phyloP scores from a whole-genome alignment of 1,139 yeast species.

The Debaryomyces udenii region DNA sequence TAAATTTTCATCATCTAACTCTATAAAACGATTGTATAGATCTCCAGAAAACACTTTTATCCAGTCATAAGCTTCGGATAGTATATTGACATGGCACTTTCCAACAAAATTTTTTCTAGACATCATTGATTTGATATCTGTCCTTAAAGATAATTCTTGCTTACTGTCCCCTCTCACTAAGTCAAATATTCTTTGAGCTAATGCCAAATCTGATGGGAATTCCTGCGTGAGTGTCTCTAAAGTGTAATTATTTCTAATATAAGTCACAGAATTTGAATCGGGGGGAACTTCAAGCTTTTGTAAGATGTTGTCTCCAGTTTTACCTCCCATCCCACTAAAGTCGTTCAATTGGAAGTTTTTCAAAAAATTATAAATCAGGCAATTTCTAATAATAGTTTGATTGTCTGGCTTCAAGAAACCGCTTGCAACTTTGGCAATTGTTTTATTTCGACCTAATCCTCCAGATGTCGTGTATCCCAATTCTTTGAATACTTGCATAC shows the following conservation, averaged over 20 bases:
- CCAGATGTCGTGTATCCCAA: slow-evolving; percentile 89
- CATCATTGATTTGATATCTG: slow-evolving; percentile 82
- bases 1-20: slow-evolving; percentile 69
- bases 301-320: slow-evolving; percentile 67
- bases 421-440: slow-evolving; percentile 86
- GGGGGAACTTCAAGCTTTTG: slow-evolving; percentile 48
- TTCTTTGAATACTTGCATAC: slow-evolving; percentile 53
- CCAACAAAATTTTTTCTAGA: slow-evolving; percentile 77
- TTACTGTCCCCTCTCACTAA: slow-evolving; percentile 66
- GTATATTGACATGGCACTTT: slow-evolving; percentile 51
- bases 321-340: slow-evolving; percentile 92
- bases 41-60: slow-evolving; percentile 83
- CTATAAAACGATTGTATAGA: slow-evolving; percentile 66
- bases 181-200: slow-evolving; percentile 55
- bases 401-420: slow-evolving; percentile 83
- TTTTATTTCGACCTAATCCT: slow-evolving; percentile 77
- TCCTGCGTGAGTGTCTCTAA: slow-evolving; percentile 36
- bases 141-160: slow-evolving; percentile 56
- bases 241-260: slow-evolving; percentile 50
- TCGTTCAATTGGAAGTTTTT: slow-evolving; percentile 67
- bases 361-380: slow-evolving; percentile 54
- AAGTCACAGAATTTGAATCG: slow-evolving; percentile 42
- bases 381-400: slow-evolving; percentile 71
- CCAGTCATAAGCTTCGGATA: slow-evolving; percentile 76
- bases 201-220: slow-evolving; percentile 40